Percentiles rank a stretch among this genome's conserved stretches.
These are phyloP conservation scores for Mucor circinelloides DNA, from an alignment of 371 early-diverging fungal species.

Conservation along the genomic window DNA sequence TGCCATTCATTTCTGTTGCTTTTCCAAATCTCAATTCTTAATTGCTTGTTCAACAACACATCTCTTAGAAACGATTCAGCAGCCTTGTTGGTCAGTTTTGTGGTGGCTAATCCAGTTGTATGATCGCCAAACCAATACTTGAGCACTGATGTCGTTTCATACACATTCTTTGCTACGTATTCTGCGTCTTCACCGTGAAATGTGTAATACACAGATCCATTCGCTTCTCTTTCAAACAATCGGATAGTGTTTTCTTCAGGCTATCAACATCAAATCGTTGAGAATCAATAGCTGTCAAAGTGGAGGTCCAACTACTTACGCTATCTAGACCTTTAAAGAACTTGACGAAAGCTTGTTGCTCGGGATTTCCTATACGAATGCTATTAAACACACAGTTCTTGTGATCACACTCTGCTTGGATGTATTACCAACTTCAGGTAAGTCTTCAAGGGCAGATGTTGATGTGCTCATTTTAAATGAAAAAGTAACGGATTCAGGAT, in stretches of 20 bases:
- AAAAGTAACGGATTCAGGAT: background rate
- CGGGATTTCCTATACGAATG: conserved; percentile 28
- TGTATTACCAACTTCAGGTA: conserved; percentile 31
- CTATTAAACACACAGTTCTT: background rate
- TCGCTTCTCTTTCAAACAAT: conserved; percentile 70
- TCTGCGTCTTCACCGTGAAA: conserved; percentile 90
- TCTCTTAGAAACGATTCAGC: conserved; percentile 82
- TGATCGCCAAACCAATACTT: conserved; percentile 80
- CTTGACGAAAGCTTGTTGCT: conserved; percentile 41
- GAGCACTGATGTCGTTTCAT: conserved; percentile 88
- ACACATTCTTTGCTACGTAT: conserved; percentile 81
- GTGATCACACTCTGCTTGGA: background rate
- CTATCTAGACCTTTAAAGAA: conserved; percentile 30
- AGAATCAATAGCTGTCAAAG: background rate
- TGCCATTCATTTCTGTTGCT: conserved; percentile 55
- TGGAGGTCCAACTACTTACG: conserved; percentile 9
- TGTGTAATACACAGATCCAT: conserved; percentile 61
- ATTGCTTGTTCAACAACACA: conserved; percentile 72
- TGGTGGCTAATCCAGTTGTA: conserved; percentile 69
- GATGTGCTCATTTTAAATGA: background rate
- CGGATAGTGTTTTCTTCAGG: conserved; percentile 60
- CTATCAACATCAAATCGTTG: no score
- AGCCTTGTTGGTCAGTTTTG: conserved; percentile 74
- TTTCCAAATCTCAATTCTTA: conserved; percentile 89
- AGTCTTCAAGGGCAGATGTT: conserved; percentile 16